Base-by-base conservation (phyloP, 768 basidiomycete genomes). In the Rhizopogon rudus region DNA sequence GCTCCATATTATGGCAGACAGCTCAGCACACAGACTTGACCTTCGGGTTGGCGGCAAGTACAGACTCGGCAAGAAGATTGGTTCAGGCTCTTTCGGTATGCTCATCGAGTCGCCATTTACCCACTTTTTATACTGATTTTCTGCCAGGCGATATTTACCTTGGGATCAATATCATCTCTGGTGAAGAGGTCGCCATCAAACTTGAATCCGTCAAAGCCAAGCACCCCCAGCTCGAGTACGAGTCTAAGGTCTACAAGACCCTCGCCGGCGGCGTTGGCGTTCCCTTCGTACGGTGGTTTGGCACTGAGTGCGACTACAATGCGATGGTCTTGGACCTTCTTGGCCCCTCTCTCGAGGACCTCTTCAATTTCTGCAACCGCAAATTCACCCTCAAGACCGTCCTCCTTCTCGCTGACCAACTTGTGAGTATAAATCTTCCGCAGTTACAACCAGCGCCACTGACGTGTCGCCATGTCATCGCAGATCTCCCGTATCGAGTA, bases 151-250 rank as follows among this genome's bases (percentile, higher is more conserved):
- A 98, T 71, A 98, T 99, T 75, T 98, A 98, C 72, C 91, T 98
- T 59, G 97, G 97, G 55, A 96, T 97, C 73, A 99, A 98, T 81
- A 98, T 99, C 78, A 98, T 98, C 70, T 98, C 96, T 16, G 96
- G 96, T 25, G 97, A 99, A 71, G 97, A 98, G 71, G 96, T 98
- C 58, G 97, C 94, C 69, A 99, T 99, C 82, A 99, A 99, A 76
- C 91, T 99, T 65, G 97, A 99, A 75, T 98, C 96, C 2, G 93
- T 98, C 73, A 99, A 99, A 75, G 97, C 97, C 63, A 99, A 99
- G 74, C 97, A 99, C 64, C 97, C 97, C n/a, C 97, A 99, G 75
- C 88, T 99, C 66, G 97, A 99, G 73, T 99, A 99, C 69, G 96
- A 99, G 75, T 88, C 87, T 61, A 90, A 91, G 72, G 90, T 91